phyloP scores from a whole-genome alignment of 108 stramenopile genomes.

The Nannochloropsis gaditana region DNA sequence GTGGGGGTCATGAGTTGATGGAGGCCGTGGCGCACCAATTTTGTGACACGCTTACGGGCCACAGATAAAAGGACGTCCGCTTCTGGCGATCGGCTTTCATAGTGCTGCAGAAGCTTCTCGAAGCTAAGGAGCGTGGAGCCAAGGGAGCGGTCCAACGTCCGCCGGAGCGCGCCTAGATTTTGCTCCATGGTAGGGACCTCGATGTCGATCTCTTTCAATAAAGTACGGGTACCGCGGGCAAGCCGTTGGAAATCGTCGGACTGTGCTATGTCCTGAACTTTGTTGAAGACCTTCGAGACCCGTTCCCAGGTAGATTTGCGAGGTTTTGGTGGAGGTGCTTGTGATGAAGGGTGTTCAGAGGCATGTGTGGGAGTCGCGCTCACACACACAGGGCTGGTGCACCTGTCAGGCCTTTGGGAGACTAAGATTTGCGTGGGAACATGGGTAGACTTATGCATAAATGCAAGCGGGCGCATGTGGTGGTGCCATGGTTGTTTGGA shows the following conservation, averaged over 20 bases:
- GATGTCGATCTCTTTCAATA: neutral
- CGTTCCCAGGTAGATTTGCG: neutral
- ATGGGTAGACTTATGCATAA: no score
- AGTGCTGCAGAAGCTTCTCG: neutral
- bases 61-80: neutral
- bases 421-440: no score
- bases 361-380: neutral
- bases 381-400: neutral
- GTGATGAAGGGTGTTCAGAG: neutral
- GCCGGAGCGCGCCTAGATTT: neutral
- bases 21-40: neutral
- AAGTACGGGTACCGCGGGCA: neutral
- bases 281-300: neutral
- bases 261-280: conserved; percentile 9
- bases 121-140: neutral
- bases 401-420: neutral
- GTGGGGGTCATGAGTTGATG: neutral
- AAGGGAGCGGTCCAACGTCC: neutral
- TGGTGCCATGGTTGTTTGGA: no score
- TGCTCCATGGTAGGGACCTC: neutral
- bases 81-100: neutral
- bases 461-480: no score
- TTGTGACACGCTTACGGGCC: neutral
- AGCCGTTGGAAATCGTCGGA: conserved; percentile 12
- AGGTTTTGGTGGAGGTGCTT: neutral